These are phyloP conservation scores for Boletus barrowsii DNA, from an alignment of 768 basidiomycete species.

Conservation along the genomic window DNA sequence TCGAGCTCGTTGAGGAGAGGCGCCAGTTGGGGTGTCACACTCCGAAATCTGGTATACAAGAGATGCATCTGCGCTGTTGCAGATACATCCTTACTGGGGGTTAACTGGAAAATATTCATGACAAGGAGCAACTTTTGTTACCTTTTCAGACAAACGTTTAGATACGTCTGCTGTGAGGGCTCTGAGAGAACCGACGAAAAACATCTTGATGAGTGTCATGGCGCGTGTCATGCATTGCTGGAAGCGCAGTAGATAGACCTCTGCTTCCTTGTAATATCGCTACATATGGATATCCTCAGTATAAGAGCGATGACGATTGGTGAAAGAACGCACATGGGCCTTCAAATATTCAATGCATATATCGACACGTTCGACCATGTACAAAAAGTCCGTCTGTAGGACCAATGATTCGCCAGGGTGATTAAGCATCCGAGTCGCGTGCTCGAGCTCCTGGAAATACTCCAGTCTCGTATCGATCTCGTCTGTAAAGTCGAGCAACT, in stretches of 20 bases:
- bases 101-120: not conserved
- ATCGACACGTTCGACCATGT: slow-evolving; percentile 95
- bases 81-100: slow-evolving; percentile 62
- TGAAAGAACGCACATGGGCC: slow-evolving; percentile 61
- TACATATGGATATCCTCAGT: slow-evolving; percentile 31
- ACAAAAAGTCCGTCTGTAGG: slow-evolving; percentile 85
- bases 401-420: slow-evolving; percentile 92
- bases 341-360: slow-evolving; percentile 91
- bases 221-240: slow-evolving; percentile 98
- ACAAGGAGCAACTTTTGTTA: slow-evolving; percentile 18
- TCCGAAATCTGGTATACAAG: slow-evolving; percentile 84
- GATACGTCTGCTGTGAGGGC: slow-evolving; percentile 76
- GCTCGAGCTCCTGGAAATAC: slow-evolving; percentile 93
- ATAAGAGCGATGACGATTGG: not conserved
- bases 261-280: slow-evolving; percentile 90
- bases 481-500: slow-evolving; percentile 73
- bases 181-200: slow-evolving; percentile 82
- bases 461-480: slow-evolving; percentile 78
- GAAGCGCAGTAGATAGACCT: slow-evolving; percentile 92
- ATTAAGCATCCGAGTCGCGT: slow-evolving; percentile 90
- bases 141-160: slow-evolving; percentile 74
- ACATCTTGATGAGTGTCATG: slow-evolving; percentile 98
- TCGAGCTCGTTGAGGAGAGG: slow-evolving; percentile 87
- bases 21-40: slow-evolving; percentile 65
- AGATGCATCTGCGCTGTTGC: slow-evolving; percentile 78